These are phyloP conservation scores for Pythium phragmiticola DNA, from an alignment of 352 stramenopile species.

Conservation along the genomic window DNA sequence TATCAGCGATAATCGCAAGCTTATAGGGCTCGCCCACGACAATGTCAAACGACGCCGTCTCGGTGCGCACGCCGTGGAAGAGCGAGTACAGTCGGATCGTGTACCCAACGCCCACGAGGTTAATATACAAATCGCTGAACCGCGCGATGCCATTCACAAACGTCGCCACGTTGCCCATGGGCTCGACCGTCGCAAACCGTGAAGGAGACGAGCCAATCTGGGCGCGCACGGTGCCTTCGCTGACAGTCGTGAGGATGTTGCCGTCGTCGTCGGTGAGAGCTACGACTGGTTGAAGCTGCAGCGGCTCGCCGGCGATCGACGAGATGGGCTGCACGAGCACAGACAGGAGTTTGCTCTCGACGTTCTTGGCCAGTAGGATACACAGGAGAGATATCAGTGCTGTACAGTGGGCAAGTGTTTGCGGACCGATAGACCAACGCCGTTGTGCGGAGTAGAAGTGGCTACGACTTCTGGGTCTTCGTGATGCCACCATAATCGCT, in stretches of 20 bases:
- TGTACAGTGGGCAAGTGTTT: background rate
- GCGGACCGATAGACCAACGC: background rate
- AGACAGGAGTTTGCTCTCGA: conserved; percentile 40
- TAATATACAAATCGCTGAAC: conserved; percentile 72
- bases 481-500: background rate
- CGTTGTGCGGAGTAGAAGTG: background rate
- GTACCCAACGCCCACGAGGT: conserved; percentile 58
- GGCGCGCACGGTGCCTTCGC: conserved; percentile 48
- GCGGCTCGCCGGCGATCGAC: conserved; percentile 56
- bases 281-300: conserved; percentile 62
- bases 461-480: background rate
- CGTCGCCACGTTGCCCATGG: conserved; percentile 44
- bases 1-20: conserved; percentile 64
- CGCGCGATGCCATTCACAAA: conserved; percentile 78
- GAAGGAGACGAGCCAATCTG: conserved; percentile 53
- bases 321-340: conserved; percentile 69
- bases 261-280: conserved; percentile 74
- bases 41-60: conserved; percentile 74
- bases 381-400: background rate
- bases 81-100: conserved; percentile 68
- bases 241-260: conserved; percentile 71
- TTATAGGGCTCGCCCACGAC: conserved; percentile 55
- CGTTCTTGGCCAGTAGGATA: background rate
- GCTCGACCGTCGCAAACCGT: conserved; percentile 50
- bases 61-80: conserved; percentile 63